phyloP scores from a whole-genome alignment of 1,284 basidiomycete genomes.

The Cryptococcus deneoformans region DNA sequence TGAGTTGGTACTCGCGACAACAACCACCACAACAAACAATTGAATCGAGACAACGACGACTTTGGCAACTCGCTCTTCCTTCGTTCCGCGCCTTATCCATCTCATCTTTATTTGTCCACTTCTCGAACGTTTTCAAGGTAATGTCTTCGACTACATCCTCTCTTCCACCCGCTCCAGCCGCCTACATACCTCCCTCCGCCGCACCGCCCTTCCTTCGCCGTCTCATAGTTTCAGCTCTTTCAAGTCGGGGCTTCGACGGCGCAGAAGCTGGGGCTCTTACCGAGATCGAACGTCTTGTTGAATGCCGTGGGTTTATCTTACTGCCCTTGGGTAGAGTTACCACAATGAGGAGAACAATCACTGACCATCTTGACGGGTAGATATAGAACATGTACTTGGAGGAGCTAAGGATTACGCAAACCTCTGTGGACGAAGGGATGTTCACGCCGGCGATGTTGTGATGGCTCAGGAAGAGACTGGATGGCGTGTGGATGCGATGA shows the following conservation, averaged over 20 bases:
- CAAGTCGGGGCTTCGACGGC: constrained; percentile 34
- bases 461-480: constrained; percentile 27
- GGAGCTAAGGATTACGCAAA: constrained; percentile 28
- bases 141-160: constrained; percentile 3
- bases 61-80: neutral
- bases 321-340: neutral
- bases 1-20: too few species aligned
- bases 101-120: neutral
- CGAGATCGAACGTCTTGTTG: constrained; percentile 41
- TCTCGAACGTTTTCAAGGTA: neutral
- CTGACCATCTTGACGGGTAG: constrained; percentile 13
- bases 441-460: constrained; percentile 30
- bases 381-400: constrained; percentile 35
- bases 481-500: constrained; percentile 15
- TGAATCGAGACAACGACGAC: neutral
- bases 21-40: too few species aligned
- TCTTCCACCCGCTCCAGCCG: neutral
- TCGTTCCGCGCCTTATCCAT: neutral
- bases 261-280: constrained; percentile 42
- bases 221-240: constrained; percentile 26
- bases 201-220: constrained; percentile 29
- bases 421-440: constrained; percentile 21
- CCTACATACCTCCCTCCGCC: constrained; percentile 18
- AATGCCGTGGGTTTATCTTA: constrained; percentile 30
- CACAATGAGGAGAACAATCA: neutral